Evolutionary conservation across 2,329 filamentous ascomycete species (phyloP), one percentile per base, ranked within the genome.

Genomic region (Fusarium clavum): DNA sequence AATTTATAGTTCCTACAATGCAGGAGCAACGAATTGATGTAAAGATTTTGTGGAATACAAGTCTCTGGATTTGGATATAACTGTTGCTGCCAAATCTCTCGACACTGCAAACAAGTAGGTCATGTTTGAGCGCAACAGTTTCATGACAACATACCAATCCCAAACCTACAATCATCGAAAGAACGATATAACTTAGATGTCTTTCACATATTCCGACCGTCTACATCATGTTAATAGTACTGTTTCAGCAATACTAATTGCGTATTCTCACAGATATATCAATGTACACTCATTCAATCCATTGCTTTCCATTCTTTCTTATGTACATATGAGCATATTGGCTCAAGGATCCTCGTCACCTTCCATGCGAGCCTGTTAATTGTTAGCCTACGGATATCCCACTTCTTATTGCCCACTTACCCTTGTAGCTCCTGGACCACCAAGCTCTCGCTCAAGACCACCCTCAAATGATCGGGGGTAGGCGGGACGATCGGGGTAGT

Each of bases 361-460:
- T 54, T 82, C 79, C 78, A 82, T 83, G 77, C 87, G 85, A 73
- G 88, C 87, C 88, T 83, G 83, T 24, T 8, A 7, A 52, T 7
- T 41, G 64, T 75, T 67, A 76, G 73, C 51, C 70, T 44, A 30
- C 10, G n/a, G 14, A 60, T 12, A 44, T 48, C 14, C 13, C 11
- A 32, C 29, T n/a, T 25, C 41, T 30, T 24, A 27, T 22, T 45
- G 18, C n/a, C 51, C 18, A 85, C 91, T 81, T 83, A 93, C 92
- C 81, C 87, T 84, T 56, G 89, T 66, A 61, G 90, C 90, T 75
- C 87, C 87, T 29, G 88, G 79, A 12, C 93, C 93, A 65, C 93
- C 93, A 64, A 96, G 82, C 78, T 95, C 93, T 76, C 86, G 86
- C 80, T 93, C 88, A 69, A 96, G 79, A 24, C 93, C 93, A 69